Evolutionary conservation across 2,329 filamentous ascomycete genomes (phyloP).

Genomic region (Aspergillus felis): DNA sequence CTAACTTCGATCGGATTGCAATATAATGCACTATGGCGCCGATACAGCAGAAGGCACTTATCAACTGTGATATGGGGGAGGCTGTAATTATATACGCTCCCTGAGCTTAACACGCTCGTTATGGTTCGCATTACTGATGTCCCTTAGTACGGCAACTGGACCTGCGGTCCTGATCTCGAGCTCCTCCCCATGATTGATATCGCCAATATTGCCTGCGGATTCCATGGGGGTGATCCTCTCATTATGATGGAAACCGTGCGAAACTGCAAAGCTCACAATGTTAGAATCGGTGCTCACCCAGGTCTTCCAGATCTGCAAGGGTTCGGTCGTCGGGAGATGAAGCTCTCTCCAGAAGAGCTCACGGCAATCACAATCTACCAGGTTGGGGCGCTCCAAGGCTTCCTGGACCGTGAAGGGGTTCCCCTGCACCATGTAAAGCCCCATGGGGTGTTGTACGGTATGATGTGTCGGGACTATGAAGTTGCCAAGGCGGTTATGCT

Average conservation of each 20-base stretch:
- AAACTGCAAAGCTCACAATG: constrained; percentile 54
- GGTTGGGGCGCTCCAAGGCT: constrained; percentile 58
- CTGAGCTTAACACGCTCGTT: not conserved
- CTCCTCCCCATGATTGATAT: constrained; percentile 59
- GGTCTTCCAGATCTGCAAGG: constrained; percentile 63
- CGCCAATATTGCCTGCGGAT: constrained; percentile 61
- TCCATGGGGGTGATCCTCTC: constrained; percentile 59
- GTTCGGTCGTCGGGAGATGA: constrained; percentile 61
- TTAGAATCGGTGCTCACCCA: constrained; percentile 60
- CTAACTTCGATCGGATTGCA: not conserved
- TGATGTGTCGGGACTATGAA: constrained; percentile 52
- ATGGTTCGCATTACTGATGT: not conserved
- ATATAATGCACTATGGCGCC: constrained; percentile 39
- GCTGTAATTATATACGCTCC: constrained; percentile 21
- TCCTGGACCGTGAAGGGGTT: constrained; percentile 55
- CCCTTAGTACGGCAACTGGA: constrained; percentile 42
- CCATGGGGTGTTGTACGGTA: constrained; percentile 58
- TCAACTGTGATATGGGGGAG: constrained; percentile 48
- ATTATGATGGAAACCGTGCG: constrained; percentile 61
- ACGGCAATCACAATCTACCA: constrained; percentile 60
- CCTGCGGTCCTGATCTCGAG: constrained; percentile 55
- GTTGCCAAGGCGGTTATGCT: constrained; percentile 51
- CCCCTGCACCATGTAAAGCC: constrained; percentile 60
- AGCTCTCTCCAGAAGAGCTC: constrained; percentile 54
- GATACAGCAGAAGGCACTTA: constrained; percentile 49